phyloP scores from a whole-genome alignment of 2,329 filamentous ascomycete species.

The Westerdykella aurantiaca region DNA sequence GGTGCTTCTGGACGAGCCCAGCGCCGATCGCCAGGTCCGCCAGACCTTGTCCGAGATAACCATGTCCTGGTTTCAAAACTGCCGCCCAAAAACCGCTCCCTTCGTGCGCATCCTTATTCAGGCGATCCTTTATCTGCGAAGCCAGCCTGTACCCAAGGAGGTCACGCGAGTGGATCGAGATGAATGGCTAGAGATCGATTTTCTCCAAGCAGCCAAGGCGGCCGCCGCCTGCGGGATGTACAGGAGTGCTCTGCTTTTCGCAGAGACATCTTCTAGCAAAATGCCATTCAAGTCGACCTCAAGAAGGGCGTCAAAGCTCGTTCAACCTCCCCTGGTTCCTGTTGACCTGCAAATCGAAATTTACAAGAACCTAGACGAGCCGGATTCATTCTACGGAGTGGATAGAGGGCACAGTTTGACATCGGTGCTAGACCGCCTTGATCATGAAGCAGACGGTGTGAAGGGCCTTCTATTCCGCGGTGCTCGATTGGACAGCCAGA shows the following conservation, averaged over 20 bases:
- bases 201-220: conserved; percentile 61
- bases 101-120: conserved; percentile 71
- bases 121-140: conserved; percentile 80
- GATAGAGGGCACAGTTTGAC: conserved; percentile 69
- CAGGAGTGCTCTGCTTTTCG: conserved; percentile 77
- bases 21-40: conserved; percentile 55
- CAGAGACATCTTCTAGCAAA: conserved; percentile 64
- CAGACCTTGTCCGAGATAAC: conserved; percentile 57
- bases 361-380: conserved; percentile 90
- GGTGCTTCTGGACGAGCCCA: conserved; percentile 63
- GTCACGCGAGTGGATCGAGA: conserved; percentile 70
- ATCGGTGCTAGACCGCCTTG: conserved; percentile 73
- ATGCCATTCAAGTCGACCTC: conserved; percentile 45
- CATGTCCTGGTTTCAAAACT: conserved; percentile 56
- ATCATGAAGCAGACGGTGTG: conserved; percentile 81
- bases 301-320: conserved; percentile 56
- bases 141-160: conserved; percentile 69
- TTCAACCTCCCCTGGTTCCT: conserved; percentile 46
- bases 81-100: conserved; percentile 46
- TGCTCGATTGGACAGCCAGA: conserved; percentile 81
- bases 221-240: conserved; percentile 77
- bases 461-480: conserved; percentile 88
- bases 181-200: conserved; percentile 82
- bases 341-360: conserved; percentile 70
- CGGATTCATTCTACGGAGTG: conserved; percentile 91